Percentiles rank a stretch among this genome's conserved stretches.
These are phyloP conservation scores for Clarkia xantiana DNA, from an alignment of 345 rosid species.

Conservation along the genomic window DNA sequence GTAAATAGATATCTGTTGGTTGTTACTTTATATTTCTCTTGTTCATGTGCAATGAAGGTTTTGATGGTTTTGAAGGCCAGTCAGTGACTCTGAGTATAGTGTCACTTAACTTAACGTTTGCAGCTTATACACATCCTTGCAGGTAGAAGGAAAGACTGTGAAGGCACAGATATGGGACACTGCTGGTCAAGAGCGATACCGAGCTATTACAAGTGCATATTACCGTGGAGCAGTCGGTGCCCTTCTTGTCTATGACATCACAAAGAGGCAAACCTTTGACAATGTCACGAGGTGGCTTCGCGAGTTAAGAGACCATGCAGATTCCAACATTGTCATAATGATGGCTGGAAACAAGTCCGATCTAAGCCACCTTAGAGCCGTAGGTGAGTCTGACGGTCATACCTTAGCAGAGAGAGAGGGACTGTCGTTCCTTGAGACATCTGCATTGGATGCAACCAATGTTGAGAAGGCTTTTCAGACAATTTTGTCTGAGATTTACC, in stretches of 20 bases:
- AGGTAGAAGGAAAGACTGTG: constrained; percentile 65
- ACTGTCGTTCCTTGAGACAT: constrained; percentile 52
- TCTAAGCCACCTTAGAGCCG: constrained; percentile 51
- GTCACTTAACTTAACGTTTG: neutral
- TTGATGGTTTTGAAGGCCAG: too few species aligned
- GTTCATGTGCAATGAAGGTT: neutral
- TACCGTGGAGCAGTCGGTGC: constrained; percentile 74
- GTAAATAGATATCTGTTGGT: too few species aligned
- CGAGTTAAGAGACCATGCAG: constrained; percentile 59
- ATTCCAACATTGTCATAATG: constrained; percentile 66
- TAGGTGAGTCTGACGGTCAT: constrained; percentile 38
- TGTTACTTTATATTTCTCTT: too few species aligned
- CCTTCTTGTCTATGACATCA: constrained; percentile 59
- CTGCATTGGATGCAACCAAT: constrained; percentile 54
- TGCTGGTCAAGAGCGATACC: constrained; percentile 64
- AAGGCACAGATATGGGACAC: constrained; percentile 82
- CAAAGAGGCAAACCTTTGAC: constrained; percentile 63
- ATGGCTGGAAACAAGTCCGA: constrained; percentile 67
- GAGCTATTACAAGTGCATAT: constrained; percentile 60
- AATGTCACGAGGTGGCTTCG: constrained; percentile 63
- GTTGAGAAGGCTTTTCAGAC: constrained; percentile 57
- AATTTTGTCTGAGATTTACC: constrained; percentile 45
- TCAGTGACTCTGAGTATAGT: too few species aligned
- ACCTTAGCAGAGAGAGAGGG: constrained; percentile 53
- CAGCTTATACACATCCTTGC: neutral